Percentiles rank a stretch among this genome's conserved stretches.
phyloP scores from a whole-genome alignment of 495 filamentous ascomycete genomes.

The Alectoria sarmentosa region DNA sequence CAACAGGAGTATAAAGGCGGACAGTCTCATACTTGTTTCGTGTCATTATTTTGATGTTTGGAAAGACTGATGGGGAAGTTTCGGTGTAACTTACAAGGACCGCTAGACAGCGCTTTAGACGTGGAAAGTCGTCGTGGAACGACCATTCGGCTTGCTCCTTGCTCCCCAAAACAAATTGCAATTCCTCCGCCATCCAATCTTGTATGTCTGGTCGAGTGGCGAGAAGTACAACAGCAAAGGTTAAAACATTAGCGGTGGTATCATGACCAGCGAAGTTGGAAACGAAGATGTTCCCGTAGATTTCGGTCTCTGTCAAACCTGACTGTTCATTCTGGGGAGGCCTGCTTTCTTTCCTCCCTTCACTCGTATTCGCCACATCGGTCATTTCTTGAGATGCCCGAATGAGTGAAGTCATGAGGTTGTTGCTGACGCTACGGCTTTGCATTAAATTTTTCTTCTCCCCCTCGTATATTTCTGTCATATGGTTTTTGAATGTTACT shows the following conservation, averaged over 20 bases:
- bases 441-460: neutral
- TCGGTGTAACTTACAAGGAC: conserved; percentile 34
- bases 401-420: neutral
- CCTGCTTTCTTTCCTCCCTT: neutral
- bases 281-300: conserved; percentile 37
- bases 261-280: conserved; percentile 48
- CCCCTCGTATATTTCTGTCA: neutral
- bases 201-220: conserved; percentile 38
- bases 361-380: neutral
- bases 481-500: neutral
- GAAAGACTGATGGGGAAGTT: no score
- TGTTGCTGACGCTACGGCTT: neutral
- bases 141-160: conserved; percentile 32
- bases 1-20: no score
- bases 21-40: no score
- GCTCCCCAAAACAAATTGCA: conserved; percentile 29
- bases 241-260: conserved; percentile 41
- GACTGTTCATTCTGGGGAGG: neutral
- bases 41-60: no score
- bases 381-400: neutral
- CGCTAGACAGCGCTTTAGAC: conserved; percentile 38
- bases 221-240: conserved; percentile 37
- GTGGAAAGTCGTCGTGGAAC: conserved; percentile 37
- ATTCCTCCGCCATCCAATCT: conserved; percentile 36
- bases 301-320: neutral